Evolutionary conservation across 768 basidiomycete genomes (phyloP), one percentile per base, ranked within the genome.

Genomic region (Tricholoma terreum): DNA sequence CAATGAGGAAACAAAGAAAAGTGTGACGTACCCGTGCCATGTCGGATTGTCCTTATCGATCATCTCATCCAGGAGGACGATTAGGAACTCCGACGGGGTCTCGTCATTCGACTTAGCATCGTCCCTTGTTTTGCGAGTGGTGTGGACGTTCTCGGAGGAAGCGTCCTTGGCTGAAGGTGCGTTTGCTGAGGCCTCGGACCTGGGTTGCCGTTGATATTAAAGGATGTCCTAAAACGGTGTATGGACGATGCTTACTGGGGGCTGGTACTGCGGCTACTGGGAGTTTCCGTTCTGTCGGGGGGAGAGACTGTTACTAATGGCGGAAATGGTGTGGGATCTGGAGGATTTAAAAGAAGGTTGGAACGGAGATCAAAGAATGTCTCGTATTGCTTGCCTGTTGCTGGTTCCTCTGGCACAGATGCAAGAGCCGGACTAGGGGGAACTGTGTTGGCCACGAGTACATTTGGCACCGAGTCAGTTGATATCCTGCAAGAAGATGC

Each of bases 11-110:
- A 9, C 24, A 9, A 49, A 5, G 9, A 17, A 15, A 22, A 24
- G 17, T 40, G 27, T 31, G 19, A 66, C 74, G 42, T 61, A 80
- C 78, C 77, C 76, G 62, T 80, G 78, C 78, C 78, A 80, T 19
- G 76, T 72, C 42, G 66, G 61, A 19, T 58, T 56, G 50, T 72
- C 70, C 31, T 66, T 68, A 40, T 73, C 71, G 2, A 70, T 62
- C 48, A 61, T 68, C 45, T 73, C 72, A 40, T 76, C 75, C 49
- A 78, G 62, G 34, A 77, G 59, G n/a, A 76, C 70, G 38, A 78
- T 71, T 14, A 75, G 58, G 59, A 76, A 75, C 55, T 75, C 69
- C 2, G 64, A 63, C 11, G 61, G 34, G 12, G 58, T 31, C 17
- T 67, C 50, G 60, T 62, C 56, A 52, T 62, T 57, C 30, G 52